Evolutionary conservation across 192 early-diverging fungal species (phyloP).

Genomic region (Backusella circina): DNA sequence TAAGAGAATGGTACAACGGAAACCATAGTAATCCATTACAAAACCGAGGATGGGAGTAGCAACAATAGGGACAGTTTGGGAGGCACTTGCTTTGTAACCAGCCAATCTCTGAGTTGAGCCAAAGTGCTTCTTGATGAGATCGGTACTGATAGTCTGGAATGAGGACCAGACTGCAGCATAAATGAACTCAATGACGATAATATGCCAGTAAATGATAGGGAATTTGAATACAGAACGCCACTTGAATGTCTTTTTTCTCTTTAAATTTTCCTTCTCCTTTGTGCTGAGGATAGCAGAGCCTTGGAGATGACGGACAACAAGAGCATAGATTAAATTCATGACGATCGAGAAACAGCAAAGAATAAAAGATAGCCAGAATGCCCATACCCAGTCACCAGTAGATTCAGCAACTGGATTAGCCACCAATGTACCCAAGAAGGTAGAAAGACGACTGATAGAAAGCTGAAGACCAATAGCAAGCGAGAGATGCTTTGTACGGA

Average conservation of each 20-base stretch:
- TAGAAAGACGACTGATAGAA: conserved; percentile 65
- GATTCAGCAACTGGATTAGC: conserved; percentile 55
- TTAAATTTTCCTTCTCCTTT: conserved; percentile 21
- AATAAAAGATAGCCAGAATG: conserved; percentile 49
- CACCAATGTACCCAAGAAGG: conserved; percentile 64
- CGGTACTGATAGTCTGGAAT: conserved; percentile 35
- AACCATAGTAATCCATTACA: conserved; percentile 53
- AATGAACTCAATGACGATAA: conserved; percentile 55
- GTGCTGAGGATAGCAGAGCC: conserved; percentile 17
- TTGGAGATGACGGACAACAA: conserved; percentile 44
- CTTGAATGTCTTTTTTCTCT: conserved; percentile 52
- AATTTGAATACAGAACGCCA: conserved; percentile 52
- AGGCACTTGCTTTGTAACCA: conserved; percentile 38
- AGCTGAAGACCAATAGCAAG: conserved; percentile 70
- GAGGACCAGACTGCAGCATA: conserved; percentile 47
- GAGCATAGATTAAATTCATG: conserved; percentile 69
- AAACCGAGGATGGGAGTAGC: conserved; percentile 51
- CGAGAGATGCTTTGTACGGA: conserved; percentile 63
- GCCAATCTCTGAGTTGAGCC: conserved; percentile 26
- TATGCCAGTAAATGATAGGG: conserved; percentile 56
- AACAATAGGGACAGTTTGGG: conserved; percentile 52
- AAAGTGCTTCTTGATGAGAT: conserved; percentile 39
- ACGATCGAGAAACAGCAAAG: conserved; percentile 63
- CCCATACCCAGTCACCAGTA: conserved; percentile 39
- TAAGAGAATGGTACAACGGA: conserved; percentile 38